Conservation (phyloP, 768 basidiomycete genomes). For the Tephrocybe sp. region DNA sequence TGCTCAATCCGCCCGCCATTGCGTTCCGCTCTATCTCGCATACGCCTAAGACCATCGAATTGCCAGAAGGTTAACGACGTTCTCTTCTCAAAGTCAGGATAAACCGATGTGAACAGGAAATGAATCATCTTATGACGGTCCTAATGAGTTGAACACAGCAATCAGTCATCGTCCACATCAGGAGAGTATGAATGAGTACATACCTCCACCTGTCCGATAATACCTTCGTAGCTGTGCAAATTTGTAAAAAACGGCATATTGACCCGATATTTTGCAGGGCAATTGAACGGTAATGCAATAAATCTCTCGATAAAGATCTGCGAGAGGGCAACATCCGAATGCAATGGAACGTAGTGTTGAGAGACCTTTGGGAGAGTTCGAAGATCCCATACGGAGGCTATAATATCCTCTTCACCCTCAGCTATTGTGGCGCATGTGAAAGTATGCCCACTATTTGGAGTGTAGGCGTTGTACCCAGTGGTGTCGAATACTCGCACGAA, state of each 20-base stretch:
- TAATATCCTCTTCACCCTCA: background rate
- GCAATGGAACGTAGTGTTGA: background rate
- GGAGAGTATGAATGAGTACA: no score
- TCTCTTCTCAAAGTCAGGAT: background rate
- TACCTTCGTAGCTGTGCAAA: constrained; percentile 2
- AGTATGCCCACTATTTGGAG: constrained; percentile 4
- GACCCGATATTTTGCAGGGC: background rate
- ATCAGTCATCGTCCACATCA: no score
- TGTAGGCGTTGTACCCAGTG: background rate
- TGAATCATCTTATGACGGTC: background rate
- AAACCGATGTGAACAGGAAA: constrained; percentile 1
- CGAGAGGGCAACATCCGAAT: background rate
- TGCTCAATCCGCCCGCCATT: no score
- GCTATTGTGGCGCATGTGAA: background rate
- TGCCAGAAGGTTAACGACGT: background rate
- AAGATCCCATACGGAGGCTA: constrained; percentile 7
- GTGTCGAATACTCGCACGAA: background rate
- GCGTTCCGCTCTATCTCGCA: background rate
- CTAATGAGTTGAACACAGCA: no score
- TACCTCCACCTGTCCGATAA: background rate
- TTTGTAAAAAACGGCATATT: background rate
- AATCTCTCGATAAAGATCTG: background rate
- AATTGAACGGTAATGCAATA: no score
- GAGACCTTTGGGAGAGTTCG: background rate
- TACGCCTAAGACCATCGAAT: background rate